phyloP scores from a whole-genome alignment of 2,329 filamentous ascomycete genomes.

The Diaporthe citri region DNA sequence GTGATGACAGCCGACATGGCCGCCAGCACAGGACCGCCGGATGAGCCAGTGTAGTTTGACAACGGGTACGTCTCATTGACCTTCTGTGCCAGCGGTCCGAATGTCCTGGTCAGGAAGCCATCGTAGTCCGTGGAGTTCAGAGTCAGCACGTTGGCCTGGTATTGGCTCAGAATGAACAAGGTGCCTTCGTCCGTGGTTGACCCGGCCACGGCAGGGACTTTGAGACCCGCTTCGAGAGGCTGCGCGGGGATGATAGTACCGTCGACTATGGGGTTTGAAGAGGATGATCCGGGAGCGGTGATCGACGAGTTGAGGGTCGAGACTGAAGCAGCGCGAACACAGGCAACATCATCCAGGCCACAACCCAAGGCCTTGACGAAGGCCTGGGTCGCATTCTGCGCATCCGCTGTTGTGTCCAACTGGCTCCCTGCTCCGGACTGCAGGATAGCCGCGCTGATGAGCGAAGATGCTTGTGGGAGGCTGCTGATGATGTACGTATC shows the following conservation, averaged over 20 bases:
- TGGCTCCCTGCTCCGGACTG: constrained; percentile 45
- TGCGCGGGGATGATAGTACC: constrained; percentile 45
- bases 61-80: constrained; percentile 34
- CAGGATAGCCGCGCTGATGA: constrained; percentile 45
- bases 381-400: neutral
- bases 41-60: constrained; percentile 39
- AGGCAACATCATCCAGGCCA: constrained; percentile 25
- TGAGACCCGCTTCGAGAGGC: constrained; percentile 44
- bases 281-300: constrained; percentile 8
- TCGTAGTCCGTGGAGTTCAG: constrained; percentile 45
- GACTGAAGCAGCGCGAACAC: constrained; percentile 9
- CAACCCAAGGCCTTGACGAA: constrained; percentile 28
- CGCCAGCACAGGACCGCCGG: constrained; percentile 23
- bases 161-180: constrained; percentile 45
- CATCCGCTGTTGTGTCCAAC: constrained; percentile 1
- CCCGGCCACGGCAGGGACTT: constrained; percentile 48
- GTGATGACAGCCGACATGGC: constrained; percentile 43
- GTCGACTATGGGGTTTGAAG: constrained; percentile 45
- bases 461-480: constrained; percentile 44
- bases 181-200: constrained; percentile 44
- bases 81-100: constrained; percentile 27
- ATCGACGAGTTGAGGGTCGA: neutral
- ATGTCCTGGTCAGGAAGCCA: constrained; percentile 42
- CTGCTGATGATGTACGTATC: constrained; percentile 46
- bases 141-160: constrained; percentile 34